Percentiles rank a stretch among this genome's conserved stretches.
phyloP scores from a whole-genome alignment of 2,329 filamentous ascomycete genomes.

The Pestalotiopsis sp. region DNA sequence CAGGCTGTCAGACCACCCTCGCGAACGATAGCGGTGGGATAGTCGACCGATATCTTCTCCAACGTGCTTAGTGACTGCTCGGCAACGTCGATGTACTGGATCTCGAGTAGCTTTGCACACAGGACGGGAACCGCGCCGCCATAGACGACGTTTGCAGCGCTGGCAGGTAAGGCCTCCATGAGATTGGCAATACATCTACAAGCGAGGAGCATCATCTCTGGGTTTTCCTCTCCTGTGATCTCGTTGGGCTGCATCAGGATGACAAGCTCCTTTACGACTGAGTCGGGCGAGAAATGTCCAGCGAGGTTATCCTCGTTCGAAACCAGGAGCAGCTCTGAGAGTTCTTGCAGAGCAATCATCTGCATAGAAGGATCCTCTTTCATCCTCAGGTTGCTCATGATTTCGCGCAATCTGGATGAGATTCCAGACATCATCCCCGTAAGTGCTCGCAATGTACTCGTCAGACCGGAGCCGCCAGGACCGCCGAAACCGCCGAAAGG shows the following conservation, averaged over 20 bases:
- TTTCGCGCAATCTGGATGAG: constrained; percentile 76
- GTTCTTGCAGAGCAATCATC: constrained; percentile 87
- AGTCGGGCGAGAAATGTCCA: constrained; percentile 91
- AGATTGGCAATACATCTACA: constrained; percentile 95
- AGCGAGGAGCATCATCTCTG: constrained; percentile 95
- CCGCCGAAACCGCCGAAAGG: constrained; percentile 70
- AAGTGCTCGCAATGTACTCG: constrained; percentile 81
- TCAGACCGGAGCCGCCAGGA: constrained; percentile 66
- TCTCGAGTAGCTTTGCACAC: constrained; percentile 93
- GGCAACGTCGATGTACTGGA: constrained; percentile 94
- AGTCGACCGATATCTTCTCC: constrained; percentile 97
- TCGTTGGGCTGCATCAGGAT: constrained; percentile 89
- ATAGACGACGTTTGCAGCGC: constrained; percentile 94
- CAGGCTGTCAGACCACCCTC: constrained; percentile 97
- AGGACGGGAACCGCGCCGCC: constrained; percentile 94
- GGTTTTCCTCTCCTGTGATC: constrained; percentile 80
- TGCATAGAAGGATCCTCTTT: constrained; percentile 88
- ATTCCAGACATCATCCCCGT: constrained; percentile 92
- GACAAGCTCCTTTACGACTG: constrained; percentile 94
- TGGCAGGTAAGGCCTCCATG: constrained; percentile 94
- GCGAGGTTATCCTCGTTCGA: constrained; percentile 96
- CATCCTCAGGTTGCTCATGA: constrained; percentile 74
- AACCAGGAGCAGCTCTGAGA: constrained; percentile 90
- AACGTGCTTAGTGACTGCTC: constrained; percentile 96
- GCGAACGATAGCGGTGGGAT: constrained; percentile 90